Conservation (phyloP, 1,139 yeast species). For the Scheffersomyces quercinus region DNA sequence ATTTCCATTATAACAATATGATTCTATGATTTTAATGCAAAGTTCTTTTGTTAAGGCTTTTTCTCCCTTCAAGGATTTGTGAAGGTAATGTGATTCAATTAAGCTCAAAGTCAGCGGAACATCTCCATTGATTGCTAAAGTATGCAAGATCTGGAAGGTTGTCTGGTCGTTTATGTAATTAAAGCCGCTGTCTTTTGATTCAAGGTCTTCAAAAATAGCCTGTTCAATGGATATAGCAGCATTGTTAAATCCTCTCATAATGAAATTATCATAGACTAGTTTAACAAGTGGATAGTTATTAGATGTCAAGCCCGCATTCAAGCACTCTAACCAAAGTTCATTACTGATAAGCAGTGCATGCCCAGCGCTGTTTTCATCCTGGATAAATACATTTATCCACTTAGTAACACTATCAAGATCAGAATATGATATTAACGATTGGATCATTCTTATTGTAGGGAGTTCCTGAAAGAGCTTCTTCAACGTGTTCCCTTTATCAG, state of each 20-base stretch:
- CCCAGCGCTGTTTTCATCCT: conserved; percentile 1
- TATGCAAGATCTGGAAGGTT: conserved; percentile 27
- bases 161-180: conserved; percentile 10
- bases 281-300: conserved; percentile 31
- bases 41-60: conserved; percentile 35
- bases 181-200: conserved; percentile 6
- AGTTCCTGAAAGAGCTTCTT: background rate
- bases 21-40: conserved; percentile 33
- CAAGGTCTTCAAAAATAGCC: conserved; percentile 18
- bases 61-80: conserved; percentile 33
- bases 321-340: conserved; percentile 22
- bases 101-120: conserved; percentile 34
- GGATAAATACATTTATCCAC: conserved; percentile 13
- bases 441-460: conserved; percentile 7
- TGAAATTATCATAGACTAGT: conserved; percentile 26
- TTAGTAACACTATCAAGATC: conserved; percentile 22
- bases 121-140: conserved; percentile 40
- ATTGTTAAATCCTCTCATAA: conserved; percentile 31
- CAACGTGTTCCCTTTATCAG: background rate
- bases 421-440: conserved; percentile 8
- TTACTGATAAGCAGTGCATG: conserved; percentile 6
- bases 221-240: conserved; percentile 24
- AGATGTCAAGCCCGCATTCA: conserved; percentile 23
- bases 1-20: conserved; percentile 33
- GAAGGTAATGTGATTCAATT: conserved; percentile 40